Base-by-base conservation (phyloP, 495 filamentous ascomycete species). In the Friedmanniomyces simplex region DNA sequence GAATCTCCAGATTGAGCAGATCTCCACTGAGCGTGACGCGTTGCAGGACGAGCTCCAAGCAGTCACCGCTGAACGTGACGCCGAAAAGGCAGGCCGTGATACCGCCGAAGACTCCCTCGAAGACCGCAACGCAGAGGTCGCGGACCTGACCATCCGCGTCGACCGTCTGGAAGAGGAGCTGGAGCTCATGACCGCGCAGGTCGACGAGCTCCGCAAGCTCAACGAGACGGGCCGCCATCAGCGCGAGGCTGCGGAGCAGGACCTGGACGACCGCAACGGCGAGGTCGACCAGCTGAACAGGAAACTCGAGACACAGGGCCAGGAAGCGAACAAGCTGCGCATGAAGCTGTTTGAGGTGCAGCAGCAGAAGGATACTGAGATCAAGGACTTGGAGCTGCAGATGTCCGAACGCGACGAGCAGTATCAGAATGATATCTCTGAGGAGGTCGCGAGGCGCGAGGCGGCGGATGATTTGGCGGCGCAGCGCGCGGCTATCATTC, bases 271-370 rank as follows among this genome's bases (percentile, higher is more conserved):
- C 3, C 43, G 57, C 12, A 66, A 67, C 43, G 56, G 52, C 5
- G 11, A 60, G 13, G 56, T 72, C 26, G 57, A 61, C 0, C 50
- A 59, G 24, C 63, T 72, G 11, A 60, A 65, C 5, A 8, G 46
- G 11, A 57, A 61, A 22, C 50, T 72, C 12, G 61, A 66, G 16
- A 46, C 58, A n/a, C 53, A 53, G n/a, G 68, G 70, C 45, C 54
- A 66, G 41, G 58, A 67, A 50, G 68, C 68, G 18, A 72, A 72
- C 39, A 65, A 70, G 48, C 55, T 72, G 20, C 70, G 70, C 26
- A 60, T 61, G 41, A 72, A 70, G 58, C 61, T 70, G 14, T 69
- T 69, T 59, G 47, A 64, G 39, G 25, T 67, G 1, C 70, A 72
- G 56, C 50, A 59, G 45, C 41, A 69, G 47, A 67, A 67, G 49